These are phyloP conservation scores for Monilinia laxa DNA, from an alignment of 2,329 filamentous ascomycete genomes.

Conservation along the genomic window DNA sequence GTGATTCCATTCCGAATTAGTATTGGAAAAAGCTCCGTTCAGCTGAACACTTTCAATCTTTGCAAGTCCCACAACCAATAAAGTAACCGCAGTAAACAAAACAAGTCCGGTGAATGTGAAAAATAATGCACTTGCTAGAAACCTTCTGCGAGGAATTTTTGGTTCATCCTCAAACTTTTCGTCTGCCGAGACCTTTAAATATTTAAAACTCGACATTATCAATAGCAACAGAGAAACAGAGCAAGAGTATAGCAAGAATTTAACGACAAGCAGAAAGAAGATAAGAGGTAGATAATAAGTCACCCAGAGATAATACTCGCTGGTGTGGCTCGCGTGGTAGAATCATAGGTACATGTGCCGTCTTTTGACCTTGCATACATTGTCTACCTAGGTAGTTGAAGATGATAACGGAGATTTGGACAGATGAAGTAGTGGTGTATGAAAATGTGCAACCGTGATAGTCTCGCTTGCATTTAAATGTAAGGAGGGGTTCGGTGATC, in stretches of 20 bases:
- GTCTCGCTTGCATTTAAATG: background rate
- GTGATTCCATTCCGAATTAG: constrained; percentile 8
- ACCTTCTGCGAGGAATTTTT: background rate
- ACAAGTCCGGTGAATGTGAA: constrained; percentile 3
- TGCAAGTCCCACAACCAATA: constrained; percentile 8
- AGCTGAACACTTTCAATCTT: background rate
- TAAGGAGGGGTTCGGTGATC: constrained; percentile 14
- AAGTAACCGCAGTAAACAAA: constrained; percentile 2
- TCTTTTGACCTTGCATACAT: constrained; percentile 16
- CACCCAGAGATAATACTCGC: background rate
- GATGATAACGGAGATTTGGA: constrained; percentile 8
- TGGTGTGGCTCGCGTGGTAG: constrained; percentile 14
- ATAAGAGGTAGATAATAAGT: background rate
- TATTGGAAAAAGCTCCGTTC: background rate
- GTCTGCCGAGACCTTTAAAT: constrained; percentile 6
- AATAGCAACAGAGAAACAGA: background rate
- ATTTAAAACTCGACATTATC: constrained; percentile 20
- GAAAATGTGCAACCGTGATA: background rate
- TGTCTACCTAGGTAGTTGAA: background rate
- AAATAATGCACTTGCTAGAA: constrained; percentile 10
- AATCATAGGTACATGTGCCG: constrained; percentile 11
- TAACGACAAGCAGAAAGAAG: background rate
- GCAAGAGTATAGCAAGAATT: background rate
- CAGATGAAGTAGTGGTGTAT: constrained; percentile 3
- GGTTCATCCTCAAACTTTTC: constrained; percentile 14